These are phyloP conservation scores for Blumeria graminis DNA, from an alignment of 2,329 filamentous ascomycete species.

Conservation along the genomic window DNA sequence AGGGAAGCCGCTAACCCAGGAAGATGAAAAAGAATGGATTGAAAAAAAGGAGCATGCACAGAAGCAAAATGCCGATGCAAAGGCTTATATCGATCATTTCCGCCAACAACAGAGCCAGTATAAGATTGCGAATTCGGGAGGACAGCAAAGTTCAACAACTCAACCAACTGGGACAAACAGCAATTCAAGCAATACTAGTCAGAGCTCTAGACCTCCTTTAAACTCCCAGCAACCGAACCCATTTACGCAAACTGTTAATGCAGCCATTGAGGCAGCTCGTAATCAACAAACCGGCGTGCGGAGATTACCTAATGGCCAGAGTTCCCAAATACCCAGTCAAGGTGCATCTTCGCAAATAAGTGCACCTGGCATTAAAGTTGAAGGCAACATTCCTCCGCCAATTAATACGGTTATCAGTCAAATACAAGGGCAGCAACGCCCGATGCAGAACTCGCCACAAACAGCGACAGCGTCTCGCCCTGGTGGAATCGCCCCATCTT, in stretches of 20 bases:
- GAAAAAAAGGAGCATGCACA: conserved; percentile 21
- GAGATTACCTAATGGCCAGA: conserved; percentile 8
- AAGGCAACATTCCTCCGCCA: conserved; percentile 9
- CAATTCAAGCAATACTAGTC: background rate
- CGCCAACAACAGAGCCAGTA: conserved; percentile 17
- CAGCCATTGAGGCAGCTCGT: conserved; percentile 15
- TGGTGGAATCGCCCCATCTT: conserved; percentile 7
- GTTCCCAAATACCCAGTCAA: conserved; percentile 6
- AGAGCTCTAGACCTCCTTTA: conserved; percentile 10
- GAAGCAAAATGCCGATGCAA: conserved; percentile 23
- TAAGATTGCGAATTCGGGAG: conserved; percentile 12
- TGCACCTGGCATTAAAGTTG: conserved; percentile 11
- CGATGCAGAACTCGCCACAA: conserved; percentile 13
- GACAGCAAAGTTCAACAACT: conserved; percentile 4
- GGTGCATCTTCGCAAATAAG: conserved; percentile 7
- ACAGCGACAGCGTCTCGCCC: conserved; percentile 10
- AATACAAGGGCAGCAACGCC: conserved; percentile 7
- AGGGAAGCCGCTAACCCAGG: conserved; percentile 21
- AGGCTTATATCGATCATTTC: conserved; percentile 24
- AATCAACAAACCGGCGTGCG: conserved; percentile 14
- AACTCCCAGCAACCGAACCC: conserved; percentile 12
- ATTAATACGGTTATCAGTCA: conserved; percentile 13
- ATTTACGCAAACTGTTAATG: conserved; percentile 15
- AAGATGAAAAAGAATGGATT: conserved; percentile 23
- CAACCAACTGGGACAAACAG: background rate